Evolutionary conservation across 2,329 filamentous ascomycete species (phyloP).

Genomic region (Corynespora cassiicola): DNA sequence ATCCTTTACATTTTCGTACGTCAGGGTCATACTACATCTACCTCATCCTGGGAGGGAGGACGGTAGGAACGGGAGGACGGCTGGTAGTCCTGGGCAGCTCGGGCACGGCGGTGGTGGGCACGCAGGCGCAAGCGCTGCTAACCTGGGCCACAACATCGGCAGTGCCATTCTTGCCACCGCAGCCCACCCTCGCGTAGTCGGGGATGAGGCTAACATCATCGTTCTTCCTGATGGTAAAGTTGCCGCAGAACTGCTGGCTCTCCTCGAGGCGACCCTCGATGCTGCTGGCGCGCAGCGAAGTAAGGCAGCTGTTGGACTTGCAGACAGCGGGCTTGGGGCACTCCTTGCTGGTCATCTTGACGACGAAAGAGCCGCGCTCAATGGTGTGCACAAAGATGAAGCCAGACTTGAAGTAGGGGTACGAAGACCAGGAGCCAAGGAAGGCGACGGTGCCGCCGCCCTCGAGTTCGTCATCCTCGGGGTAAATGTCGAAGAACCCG

Average conservation of each 20-base stretch:
- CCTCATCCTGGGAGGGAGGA: constrained; percentile 28
- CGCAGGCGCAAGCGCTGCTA: constrained; percentile 31
- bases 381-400: constrained; percentile 45
- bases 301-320: constrained; percentile 22
- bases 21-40: no score
- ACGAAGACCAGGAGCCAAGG: constrained; percentile 49
- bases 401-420: constrained; percentile 40
- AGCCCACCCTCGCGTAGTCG: constrained; percentile 23
- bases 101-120: constrained; percentile 27
- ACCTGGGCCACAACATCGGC: constrained; percentile 24
- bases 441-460: constrained; percentile 45
- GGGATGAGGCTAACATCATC: constrained; percentile 21
- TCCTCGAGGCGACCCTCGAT: constrained; percentile 23
- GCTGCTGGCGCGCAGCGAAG: constrained; percentile 24
- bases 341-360: constrained; percentile 34
- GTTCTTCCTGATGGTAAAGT: constrained; percentile 21
- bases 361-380: constrained; percentile 40
- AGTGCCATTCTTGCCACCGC: no score
- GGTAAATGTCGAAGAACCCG: constrained; percentile 49
- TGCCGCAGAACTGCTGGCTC: constrained; percentile 24
- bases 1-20: no score
- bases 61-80: constrained; percentile 29
- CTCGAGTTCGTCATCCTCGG: constrained; percentile 45
- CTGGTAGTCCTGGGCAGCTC: constrained; percentile 31
- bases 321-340: constrained; percentile 29